phyloP scores from a whole-genome alignment of 352 stramenopile species.

The Saprolegnia parasitica region DNA sequence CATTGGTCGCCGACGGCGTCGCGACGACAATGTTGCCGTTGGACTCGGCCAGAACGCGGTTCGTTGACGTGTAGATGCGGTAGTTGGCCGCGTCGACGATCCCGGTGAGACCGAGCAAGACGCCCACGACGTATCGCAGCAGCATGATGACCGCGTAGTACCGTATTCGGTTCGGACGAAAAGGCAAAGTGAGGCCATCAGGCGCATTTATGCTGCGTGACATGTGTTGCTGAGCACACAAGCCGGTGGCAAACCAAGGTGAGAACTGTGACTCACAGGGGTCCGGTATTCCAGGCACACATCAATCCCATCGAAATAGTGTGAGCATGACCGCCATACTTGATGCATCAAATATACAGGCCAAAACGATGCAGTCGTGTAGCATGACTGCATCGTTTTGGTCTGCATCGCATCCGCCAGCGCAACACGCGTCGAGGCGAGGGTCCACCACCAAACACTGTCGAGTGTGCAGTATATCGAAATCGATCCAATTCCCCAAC shows the following conservation, averaged over 20 bases:
- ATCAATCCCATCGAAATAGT: too few relatives aligned
- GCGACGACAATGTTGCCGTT: background rate
- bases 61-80: background rate
- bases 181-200: background rate
- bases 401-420: too few relatives aligned
- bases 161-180: background rate
- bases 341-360: too few relatives aligned
- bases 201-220: background rate
- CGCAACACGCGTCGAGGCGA: too few relatives aligned
- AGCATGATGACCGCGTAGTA: background rate
- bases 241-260: background rate
- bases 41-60: background rate
- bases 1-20: background rate
- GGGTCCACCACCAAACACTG: too few relatives aligned
- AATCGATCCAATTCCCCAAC: too few relatives aligned
- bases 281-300: background rate
- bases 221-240: background rate
- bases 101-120: background rate
- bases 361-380: too few relatives aligned
- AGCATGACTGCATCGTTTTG: too few relatives aligned
- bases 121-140: background rate
- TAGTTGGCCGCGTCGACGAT: background rate
- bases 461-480: too few relatives aligned
- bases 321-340: too few relatives aligned
- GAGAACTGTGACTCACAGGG: background rate